Percentiles rank a stretch among this genome's conserved stretches.
These are phyloP conservation scores for Desmodesmus armatus DNA, from an alignment of 139 green algal species.

Conservation along the genomic window DNA sequence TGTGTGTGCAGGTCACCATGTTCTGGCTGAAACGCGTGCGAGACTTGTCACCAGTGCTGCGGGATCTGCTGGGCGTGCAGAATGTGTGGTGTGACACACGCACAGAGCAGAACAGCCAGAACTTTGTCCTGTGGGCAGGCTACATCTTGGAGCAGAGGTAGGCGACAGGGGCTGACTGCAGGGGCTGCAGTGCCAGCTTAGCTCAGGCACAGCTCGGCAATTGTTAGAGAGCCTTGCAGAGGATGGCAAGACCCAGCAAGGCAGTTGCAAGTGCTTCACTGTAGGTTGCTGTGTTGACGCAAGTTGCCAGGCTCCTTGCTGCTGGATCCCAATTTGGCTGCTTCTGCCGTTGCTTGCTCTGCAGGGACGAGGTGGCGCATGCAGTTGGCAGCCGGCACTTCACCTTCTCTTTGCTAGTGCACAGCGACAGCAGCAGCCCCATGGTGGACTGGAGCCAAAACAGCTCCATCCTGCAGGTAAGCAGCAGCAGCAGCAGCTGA, in stretches of 20 bases:
- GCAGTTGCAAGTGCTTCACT: no score
- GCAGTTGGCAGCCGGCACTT: conserved; percentile 62
- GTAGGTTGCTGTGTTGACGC: no score
- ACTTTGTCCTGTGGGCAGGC: conserved; percentile 92
- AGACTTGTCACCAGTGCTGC: conserved; percentile 72
- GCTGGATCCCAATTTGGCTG: no score
- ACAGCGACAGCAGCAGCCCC: conserved; percentile 74
- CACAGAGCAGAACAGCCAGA: conserved; percentile 76
- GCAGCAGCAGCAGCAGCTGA: conserved; percentile 51
- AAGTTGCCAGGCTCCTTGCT: no score
- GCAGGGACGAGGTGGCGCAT: conserved; percentile 52
- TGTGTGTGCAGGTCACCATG: conserved; percentile 45
- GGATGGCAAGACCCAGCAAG: no score
- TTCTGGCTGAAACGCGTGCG: conserved; percentile 81
- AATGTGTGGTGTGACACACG: conserved; percentile 86
- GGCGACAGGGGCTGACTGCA: conserved; percentile 11
- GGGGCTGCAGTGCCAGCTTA: not conserved
- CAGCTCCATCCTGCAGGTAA: conserved; percentile 87
- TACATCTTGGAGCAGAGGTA: conserved; percentile 80
- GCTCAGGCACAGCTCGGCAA: no score
- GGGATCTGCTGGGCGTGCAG: conserved; percentile 78
- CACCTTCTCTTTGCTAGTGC: conserved; percentile 84
- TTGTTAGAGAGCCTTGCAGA: no score
- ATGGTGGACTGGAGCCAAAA: conserved; percentile 81
- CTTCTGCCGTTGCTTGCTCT: not conserved